These are phyloP conservation scores for Coemansia biformis DNA, from an alignment of 192 early-diverging fungal genomes.

Conservation along the genomic window DNA sequence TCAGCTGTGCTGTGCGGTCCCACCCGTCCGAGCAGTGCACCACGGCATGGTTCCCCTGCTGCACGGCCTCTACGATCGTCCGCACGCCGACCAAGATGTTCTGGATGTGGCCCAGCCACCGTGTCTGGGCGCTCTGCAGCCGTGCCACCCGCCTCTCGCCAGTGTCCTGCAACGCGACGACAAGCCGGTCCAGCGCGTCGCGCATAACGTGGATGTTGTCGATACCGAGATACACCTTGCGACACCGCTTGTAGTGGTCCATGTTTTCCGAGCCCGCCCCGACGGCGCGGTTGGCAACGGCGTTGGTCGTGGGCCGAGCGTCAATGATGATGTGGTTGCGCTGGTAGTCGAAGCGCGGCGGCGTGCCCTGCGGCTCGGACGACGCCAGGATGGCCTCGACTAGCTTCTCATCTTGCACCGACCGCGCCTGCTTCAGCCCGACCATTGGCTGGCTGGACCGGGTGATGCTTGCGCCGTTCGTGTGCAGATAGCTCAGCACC, in stretches of 20 bases:
- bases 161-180: slow-evolving; percentile 50
- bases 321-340: slow-evolving; percentile 87
- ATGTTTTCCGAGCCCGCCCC: slow-evolving; percentile 94
- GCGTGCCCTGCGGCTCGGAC: slow-evolving; percentile 37
- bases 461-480: slow-evolving; percentile 83
- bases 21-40: slow-evolving; percentile 99
- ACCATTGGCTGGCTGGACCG: slow-evolving; percentile 93
- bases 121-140: slow-evolving; percentile 59
- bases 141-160: slow-evolving; percentile 35
- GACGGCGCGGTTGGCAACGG: slow-evolving; percentile 83
- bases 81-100: slow-evolving; percentile 74
- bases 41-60: slow-evolving; percentile 73
- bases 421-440: slow-evolving; percentile 89
- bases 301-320: slow-evolving; percentile 91
- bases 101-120: slow-evolving; percentile 85
- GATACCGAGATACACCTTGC: slow-evolving; percentile 84
- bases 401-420: slow-evolving; percentile 95
- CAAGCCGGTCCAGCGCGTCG: slow-evolving; percentile 75
- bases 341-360: slow-evolving; percentile 45
- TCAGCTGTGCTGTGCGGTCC: slow-evolving; percentile 96
- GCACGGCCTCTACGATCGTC: slow-evolving; percentile 73
- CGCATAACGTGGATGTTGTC: slow-evolving; percentile 99
- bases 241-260: slow-evolving; percentile 86
- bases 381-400: slow-evolving; percentile 86
- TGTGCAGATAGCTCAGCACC: slow-evolving; percentile 82